These are phyloP conservation scores for Rhizopogon parksii DNA, from an alignment of 1,284 basidiomycete genomes.

Conservation along the genomic window DNA sequence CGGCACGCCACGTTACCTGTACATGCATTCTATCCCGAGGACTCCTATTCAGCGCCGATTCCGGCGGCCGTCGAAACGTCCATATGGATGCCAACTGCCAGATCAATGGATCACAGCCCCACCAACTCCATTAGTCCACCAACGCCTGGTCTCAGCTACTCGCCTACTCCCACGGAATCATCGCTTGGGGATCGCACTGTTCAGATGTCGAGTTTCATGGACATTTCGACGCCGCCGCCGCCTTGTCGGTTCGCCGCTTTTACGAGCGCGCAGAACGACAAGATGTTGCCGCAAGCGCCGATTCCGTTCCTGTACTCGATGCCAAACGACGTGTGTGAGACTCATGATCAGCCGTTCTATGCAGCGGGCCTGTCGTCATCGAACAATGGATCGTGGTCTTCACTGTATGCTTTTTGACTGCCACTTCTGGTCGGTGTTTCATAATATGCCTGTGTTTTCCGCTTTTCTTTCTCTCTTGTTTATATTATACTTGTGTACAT, in stretches of 20 bases:
- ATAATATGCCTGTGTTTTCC: conserved; percentile 1
- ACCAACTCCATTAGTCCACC: conserved; percentile 29
- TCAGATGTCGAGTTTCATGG: conserved; percentile 45
- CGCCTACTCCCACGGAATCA: conserved; percentile 50
- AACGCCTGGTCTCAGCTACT: conserved; percentile 48
- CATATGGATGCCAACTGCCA: conserved; percentile 1
- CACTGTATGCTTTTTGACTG: conserved; percentile 6
- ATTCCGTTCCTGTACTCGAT: conserved; percentile 16
- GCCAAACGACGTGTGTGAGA: conserved; percentile 11
- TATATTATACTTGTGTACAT: conserved; percentile 1
- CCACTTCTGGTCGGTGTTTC: background rate
- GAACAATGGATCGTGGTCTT: conserved; percentile 14
- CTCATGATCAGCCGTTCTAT: conserved; percentile 1
- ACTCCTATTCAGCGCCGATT: background rate
- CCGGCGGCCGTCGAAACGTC: conserved; percentile 3
- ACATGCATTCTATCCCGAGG: conserved; percentile 13
- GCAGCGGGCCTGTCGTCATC: conserved; percentile 8
- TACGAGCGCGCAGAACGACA: conserved; percentile 27
- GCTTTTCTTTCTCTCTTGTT: conserved; percentile 10
- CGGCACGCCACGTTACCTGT: conserved; percentile 22
- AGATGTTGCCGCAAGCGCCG: conserved; percentile 15
- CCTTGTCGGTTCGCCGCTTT: conserved; percentile 23
- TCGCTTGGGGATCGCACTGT: conserved; percentile 46
- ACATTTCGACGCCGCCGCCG: conserved; percentile 29
- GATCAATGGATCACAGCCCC: conserved; percentile 13